Conservation (phyloP, 352 stramenopile species). For the Globisporangium middletonii region DNA sequence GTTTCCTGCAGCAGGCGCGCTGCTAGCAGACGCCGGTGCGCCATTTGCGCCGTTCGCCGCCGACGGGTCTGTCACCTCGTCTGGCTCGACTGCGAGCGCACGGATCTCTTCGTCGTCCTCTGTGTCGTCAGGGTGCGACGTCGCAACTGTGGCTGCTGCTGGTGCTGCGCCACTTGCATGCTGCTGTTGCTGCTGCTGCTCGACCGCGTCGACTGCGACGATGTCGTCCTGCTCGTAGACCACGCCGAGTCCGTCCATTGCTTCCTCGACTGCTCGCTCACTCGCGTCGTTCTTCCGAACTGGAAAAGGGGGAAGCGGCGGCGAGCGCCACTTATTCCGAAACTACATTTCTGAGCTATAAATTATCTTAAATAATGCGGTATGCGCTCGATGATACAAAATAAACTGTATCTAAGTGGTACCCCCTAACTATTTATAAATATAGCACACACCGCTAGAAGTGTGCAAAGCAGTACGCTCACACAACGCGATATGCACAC, state of each 20-base stretch:
- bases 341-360: too few relatives aligned
- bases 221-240: slow-evolving; percentile 76
- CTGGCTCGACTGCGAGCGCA: slow-evolving; percentile 51
- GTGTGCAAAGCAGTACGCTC: too few relatives aligned
- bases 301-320: neutral
- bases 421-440: too few relatives aligned
- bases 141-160: neutral
- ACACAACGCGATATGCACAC: too few relatives aligned
- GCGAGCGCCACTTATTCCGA: neutral
- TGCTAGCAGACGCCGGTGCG: slow-evolving; percentile 1
- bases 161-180: slow-evolving; percentile 1
- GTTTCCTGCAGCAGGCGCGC: neutral
- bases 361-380: too few relatives aligned
- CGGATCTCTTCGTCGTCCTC: slow-evolving; percentile 73
- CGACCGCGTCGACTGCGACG: slow-evolving; percentile 20
- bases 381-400: too few relatives aligned
- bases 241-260: slow-evolving; percentile 66
- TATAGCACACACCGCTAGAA: too few relatives aligned
- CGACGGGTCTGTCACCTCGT: slow-evolving; percentile 29
- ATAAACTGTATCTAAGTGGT: too few relatives aligned
- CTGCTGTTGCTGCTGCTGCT: slow-evolving; percentile 13
- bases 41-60: slow-evolving; percentile 5
- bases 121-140: slow-evolving; percentile 5
- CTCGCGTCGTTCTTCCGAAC: neutral
- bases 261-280: neutral